Conservation (phyloP, 495 filamentous ascomycete species). For the Lasiosphaeria hispida region DNA sequence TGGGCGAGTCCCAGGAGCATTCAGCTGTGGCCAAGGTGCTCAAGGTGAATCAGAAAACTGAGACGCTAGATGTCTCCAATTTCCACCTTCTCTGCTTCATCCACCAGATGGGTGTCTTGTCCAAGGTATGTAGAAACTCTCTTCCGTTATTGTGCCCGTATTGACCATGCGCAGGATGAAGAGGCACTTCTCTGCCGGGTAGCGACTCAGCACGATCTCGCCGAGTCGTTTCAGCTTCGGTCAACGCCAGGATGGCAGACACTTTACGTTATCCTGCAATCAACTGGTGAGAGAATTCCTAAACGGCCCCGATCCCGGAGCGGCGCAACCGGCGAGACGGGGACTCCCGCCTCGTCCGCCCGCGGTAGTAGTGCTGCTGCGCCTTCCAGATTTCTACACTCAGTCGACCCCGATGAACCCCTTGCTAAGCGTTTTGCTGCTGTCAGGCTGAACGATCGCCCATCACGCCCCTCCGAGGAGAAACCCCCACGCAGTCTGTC, state of each 20-base stretch:
- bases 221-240: slow-evolving; percentile 75
- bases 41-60: slow-evolving; percentile 49
- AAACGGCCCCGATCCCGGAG: slow-evolving; percentile 65
- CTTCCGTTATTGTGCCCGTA: background rate
- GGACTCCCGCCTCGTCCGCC: slow-evolving; percentile 13
- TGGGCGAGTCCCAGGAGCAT: slow-evolving; percentile 77
- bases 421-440: slow-evolving; percentile 99
- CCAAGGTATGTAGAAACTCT: slow-evolving; percentile 55
- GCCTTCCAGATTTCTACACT: slow-evolving; percentile 4
- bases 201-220: slow-evolving; percentile 71
- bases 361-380: slow-evolving; percentile 27
- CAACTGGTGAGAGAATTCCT: slow-evolving; percentile 93
- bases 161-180: slow-evolving; percentile 65
- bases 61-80: slow-evolving; percentile 72
- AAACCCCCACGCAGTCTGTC: background rate
- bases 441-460: slow-evolving; percentile 75
- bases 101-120: slow-evolving; percentile 72
- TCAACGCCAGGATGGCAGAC: slow-evolving; percentile 89
- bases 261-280: slow-evolving; percentile 84
- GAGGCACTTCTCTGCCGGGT: slow-evolving; percentile 81
- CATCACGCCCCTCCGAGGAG: background rate
- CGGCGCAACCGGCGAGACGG: slow-evolving; percentile 25
- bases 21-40: slow-evolving; percentile 40
- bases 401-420: slow-evolving; percentile 53
- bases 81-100: slow-evolving; percentile 93